A percentile compares a stretch with the other conserved stretches of the same genome.
Conservation (phyloP, 768 basidiomycete species). For the Boletellus sp. region DNA sequence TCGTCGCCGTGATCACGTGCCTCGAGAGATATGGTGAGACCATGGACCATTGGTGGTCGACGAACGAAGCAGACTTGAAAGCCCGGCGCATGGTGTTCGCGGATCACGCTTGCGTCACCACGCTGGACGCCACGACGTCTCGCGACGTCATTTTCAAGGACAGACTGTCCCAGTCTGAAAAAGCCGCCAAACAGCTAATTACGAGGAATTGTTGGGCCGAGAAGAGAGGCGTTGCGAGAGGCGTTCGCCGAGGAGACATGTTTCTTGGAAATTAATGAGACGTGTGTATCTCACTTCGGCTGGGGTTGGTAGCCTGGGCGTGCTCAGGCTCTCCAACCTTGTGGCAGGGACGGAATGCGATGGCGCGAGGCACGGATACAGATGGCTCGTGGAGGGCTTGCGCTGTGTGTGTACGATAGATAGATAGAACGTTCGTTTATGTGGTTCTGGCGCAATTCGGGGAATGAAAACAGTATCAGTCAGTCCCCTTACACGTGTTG, state of each 20-base stretch:
- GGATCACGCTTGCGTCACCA: constrained; percentile 40
- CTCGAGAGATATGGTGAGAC: constrained; percentile 29
- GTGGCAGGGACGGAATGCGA: not conserved
- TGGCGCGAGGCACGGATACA: constrained; percentile 1
- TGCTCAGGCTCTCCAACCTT: not conserved
- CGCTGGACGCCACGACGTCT: constrained; percentile 19
- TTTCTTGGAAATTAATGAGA: constrained; percentile 26
- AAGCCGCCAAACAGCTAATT: constrained; percentile 20
- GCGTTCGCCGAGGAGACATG: constrained; percentile 24
- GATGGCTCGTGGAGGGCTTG: constrained; percentile 4
- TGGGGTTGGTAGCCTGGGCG: constrained; percentile 4
- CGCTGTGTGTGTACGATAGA: constrained; percentile 13
- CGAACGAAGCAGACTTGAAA: constrained; percentile 33
- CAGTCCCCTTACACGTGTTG: constrained; percentile 20
- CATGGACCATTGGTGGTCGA: constrained; percentile 40
- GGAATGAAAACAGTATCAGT: constrained; percentile 5
- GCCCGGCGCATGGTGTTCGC: constrained; percentile 34
- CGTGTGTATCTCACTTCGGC: constrained; percentile 17
- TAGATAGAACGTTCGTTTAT: constrained; percentile 14
- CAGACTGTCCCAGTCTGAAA: constrained; percentile 22
- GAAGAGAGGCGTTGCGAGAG: constrained; percentile 21
- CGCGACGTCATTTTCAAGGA: constrained; percentile 21
- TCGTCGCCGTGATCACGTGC: constrained; percentile 30
- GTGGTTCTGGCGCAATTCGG: constrained; percentile 7
- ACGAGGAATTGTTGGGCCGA: constrained; percentile 28